These are phyloP conservation scores for Phanerodontia chrysosporium DNA, from an alignment of 768 basidiomycete species.

Conservation along the genomic window DNA sequence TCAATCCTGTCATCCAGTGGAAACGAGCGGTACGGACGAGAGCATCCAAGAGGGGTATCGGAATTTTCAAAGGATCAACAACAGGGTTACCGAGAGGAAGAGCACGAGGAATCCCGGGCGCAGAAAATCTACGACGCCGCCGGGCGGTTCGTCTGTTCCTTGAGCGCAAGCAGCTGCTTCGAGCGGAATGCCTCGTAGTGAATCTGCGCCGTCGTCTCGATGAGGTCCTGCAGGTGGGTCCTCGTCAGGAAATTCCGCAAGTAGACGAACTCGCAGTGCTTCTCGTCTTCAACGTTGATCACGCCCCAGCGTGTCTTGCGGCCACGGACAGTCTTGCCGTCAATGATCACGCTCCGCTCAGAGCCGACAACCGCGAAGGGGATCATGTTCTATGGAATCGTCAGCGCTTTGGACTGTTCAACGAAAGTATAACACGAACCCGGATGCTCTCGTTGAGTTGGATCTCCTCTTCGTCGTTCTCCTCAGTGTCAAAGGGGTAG, in stretches of 20 bases:
- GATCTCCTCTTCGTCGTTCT: constrained; percentile 89
- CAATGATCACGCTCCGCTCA: constrained; percentile 90
- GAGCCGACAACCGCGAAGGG: constrained; percentile 99
- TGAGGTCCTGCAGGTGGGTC: constrained; percentile 96
- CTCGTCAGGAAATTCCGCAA: constrained; percentile 96
- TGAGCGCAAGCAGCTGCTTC: constrained; percentile 94
- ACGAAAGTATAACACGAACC: constrained; percentile 41
- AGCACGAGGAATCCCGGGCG: background rate
- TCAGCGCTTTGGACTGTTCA: background rate
- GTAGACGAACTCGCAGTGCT: constrained; percentile 97
- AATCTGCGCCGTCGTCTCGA: constrained; percentile 98
- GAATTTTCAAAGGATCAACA: constrained; percentile 1
- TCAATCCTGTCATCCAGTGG: constrained; percentile 9
- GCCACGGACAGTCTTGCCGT: constrained; percentile 91
- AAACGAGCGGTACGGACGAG: constrained; percentile 10
- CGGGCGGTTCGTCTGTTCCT: constrained; percentile 86
- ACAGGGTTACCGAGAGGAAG: background rate
- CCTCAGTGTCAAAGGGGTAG: constrained; percentile 97
- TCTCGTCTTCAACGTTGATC: constrained; percentile 94
- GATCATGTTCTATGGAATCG: constrained; percentile 67
- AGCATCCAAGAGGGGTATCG: constrained; percentile 17
- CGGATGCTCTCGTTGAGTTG: constrained; percentile 87
- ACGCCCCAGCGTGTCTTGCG: constrained; percentile 99
- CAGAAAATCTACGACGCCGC: constrained; percentile 12
- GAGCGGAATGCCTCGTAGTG: constrained; percentile 99